Evolutionary conservation across 2,329 filamentous ascomycete species (phyloP).

Genomic region (Aspergillus sp.): DNA sequence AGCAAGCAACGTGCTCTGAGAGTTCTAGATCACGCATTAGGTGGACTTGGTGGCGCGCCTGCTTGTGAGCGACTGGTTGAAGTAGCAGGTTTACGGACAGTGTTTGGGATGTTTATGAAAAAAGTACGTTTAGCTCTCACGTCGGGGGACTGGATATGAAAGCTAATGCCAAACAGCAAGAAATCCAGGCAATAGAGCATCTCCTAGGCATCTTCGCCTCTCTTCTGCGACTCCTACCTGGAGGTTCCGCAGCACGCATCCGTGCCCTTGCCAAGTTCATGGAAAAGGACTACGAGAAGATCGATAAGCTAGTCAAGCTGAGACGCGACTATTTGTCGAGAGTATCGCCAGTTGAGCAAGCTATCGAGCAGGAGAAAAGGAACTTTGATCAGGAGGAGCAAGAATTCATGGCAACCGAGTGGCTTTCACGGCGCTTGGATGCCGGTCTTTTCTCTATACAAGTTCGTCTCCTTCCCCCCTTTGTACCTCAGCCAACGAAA

Average conservation of each 20-base stretch:
- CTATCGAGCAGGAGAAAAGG: constrained; percentile 53
- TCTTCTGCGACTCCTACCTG: constrained; percentile 70
- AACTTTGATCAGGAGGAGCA: constrained; percentile 50
- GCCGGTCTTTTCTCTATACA: constrained; percentile 78
- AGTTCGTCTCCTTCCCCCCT: constrained; percentile 18
- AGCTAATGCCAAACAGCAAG: constrained; percentile 42
- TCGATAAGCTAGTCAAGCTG: constrained; percentile 61
- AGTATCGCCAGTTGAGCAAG: constrained; percentile 54
- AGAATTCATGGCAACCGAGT: constrained; percentile 58
- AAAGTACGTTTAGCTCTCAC: constrained; percentile 36
- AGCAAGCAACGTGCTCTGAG: constrained; percentile 70
- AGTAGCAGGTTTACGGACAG: constrained; percentile 70
- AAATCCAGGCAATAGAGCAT: constrained; percentile 63
- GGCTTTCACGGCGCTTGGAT: constrained; percentile 67
- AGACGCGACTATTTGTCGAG: constrained; percentile 61
- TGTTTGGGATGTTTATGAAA: constrained; percentile 86
- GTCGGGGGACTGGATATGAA: background rate
- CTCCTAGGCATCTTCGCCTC: constrained; percentile 77
- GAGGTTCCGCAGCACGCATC: constrained; percentile 68
- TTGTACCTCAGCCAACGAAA: background rate
- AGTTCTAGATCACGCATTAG: constrained; percentile 72
- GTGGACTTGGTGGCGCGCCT: constrained; percentile 47
- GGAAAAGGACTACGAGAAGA: constrained; percentile 87
- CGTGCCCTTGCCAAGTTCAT: constrained; percentile 87
- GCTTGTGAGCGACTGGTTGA: constrained; percentile 73